Evolutionary conservation across 306 rosid genomes (phyloP), one percentile per base, ranked within the genome.

Genomic region (Psophocarpus tetragonolobus): DNA sequence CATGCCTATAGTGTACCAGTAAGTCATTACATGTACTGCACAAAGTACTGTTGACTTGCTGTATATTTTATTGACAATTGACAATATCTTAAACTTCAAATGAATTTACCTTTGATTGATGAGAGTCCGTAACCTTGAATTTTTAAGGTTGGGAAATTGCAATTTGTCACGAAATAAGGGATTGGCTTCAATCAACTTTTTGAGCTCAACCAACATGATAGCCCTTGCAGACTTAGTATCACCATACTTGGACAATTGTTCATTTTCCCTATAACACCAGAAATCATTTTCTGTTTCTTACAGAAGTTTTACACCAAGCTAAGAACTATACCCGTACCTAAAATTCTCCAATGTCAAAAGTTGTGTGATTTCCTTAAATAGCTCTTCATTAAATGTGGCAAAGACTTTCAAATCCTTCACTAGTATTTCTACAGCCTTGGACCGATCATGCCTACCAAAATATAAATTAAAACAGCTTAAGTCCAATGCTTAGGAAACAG

Each of bases 141-240:
- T 94, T 70, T 94, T 94, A 26, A 94, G 97, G 87, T 88, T 91
- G 30, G 98, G 98, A 77, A 94, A 94, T 73, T 94, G 98, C 87
- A 94, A 85, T 83, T 94, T 94, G 84, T 94, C 98, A 21, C 98
- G 96, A 74, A 94, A 94, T 47, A 94, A 85, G 57, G 98, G 98
- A 88, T 94, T 94, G 3, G 96, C 98, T 82, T 94, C 98, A 29
- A 94, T 92, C 89, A 94, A 87, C 85, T 94, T 94, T 90, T 94
- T 94, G 50, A 94, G 97, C 86, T 94, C 98, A 71, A 94, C 90
- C 87, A 92, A 82, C 98, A 94, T 94, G 81, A 94, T 94, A 58
- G 98, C 92, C 82, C 98, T 84, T 3, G 98, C 98, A 63, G 97
- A 94, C 81, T 94, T 94, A 0, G 97, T 94, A 82, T 94, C 98